Evolutionary conservation across 768 basidiomycete species (phyloP).

Genomic region (Boletellus ananiceps): DNA sequence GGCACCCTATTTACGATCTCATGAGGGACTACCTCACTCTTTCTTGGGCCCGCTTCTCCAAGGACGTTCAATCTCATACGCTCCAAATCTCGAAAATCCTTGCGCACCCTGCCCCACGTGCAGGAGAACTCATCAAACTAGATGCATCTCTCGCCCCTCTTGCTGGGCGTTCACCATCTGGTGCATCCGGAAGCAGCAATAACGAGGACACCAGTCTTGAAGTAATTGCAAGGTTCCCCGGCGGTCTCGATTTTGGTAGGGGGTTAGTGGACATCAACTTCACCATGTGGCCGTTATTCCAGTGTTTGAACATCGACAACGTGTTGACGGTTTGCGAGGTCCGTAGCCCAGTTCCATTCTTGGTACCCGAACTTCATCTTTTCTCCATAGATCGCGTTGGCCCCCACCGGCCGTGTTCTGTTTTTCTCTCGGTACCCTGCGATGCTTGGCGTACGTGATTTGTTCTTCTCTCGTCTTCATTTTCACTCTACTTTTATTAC

Average conservation of each 20-base stretch:
- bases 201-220: conserved; percentile 54
- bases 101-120: conserved; percentile 81
- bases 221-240: conserved; percentile 86
- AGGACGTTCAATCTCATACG: conserved; percentile 90
- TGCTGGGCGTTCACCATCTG: conserved; percentile 40
- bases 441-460: conserved; percentile 71
- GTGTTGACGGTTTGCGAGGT: conserved; percentile 92
- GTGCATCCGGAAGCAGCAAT: conserved; percentile 26
- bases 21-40: conserved; percentile 96
- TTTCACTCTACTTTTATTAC: conserved; percentile 5
- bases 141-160: conserved; percentile 67
- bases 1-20: conserved; percentile 90
- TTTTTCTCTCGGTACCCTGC: conserved; percentile 88
- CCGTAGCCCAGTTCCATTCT: background rate
- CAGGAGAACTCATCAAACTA: conserved; percentile 80
- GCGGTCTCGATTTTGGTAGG: conserved; percentile 88
- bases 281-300: conserved; percentile 96
- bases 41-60: conserved; percentile 90
- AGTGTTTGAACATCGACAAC: conserved; percentile 88
- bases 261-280: conserved; percentile 93
- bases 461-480: background rate
- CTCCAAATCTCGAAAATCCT: conserved; percentile 86
- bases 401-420: conserved; percentile 80
- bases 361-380: background rate
- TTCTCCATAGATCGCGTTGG: conserved; percentile 63